phyloP scores from a whole-genome alignment of 108 stramenopile genomes.

The Nannochloropsis gaditana region DNA sequence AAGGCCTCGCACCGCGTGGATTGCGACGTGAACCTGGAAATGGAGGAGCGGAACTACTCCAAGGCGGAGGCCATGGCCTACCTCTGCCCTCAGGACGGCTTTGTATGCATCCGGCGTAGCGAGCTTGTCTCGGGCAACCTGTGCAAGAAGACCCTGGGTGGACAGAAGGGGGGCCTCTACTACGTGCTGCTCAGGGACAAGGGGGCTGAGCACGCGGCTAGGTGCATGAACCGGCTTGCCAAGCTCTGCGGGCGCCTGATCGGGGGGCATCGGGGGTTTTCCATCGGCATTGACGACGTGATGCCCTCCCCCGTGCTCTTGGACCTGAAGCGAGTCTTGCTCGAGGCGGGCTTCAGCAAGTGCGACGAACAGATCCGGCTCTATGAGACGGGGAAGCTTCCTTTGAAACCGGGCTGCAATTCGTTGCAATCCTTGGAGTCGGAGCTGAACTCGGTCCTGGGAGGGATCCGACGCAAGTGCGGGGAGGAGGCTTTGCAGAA shows the following conservation, averaged over 20 bases:
- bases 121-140: slow-evolving; percentile 87
- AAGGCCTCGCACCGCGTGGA: slow-evolving; percentile 64
- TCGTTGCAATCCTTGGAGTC: slow-evolving; percentile 89
- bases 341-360: slow-evolving; percentile 46
- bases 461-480: slow-evolving; percentile 82
- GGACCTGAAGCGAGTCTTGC: slow-evolving; percentile 30
- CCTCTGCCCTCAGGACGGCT: slow-evolving; percentile 92
- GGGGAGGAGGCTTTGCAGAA: slow-evolving; percentile 89
- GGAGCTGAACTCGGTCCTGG: slow-evolving; percentile 84
- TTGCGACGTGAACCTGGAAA: slow-evolving; percentile 74
- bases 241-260: slow-evolving; percentile 87
- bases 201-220: slow-evolving; percentile 63
- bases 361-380: slow-evolving; percentile 72
- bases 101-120: slow-evolving; percentile 77
- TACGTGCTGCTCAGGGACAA: slow-evolving; percentile 82
- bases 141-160: slow-evolving; percentile 93
- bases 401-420: slow-evolving; percentile 90
- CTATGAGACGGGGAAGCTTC: slow-evolving; percentile 75
- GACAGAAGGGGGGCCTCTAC: slow-evolving; percentile 85
- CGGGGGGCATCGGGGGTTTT: slow-evolving; percentile 82
- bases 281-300: slow-evolving; percentile 96
- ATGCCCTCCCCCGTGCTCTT: slow-evolving; percentile 70
- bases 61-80: slow-evolving; percentile 53
- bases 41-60: slow-evolving; percentile 83
- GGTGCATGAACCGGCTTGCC: slow-evolving; percentile 85